Evolutionary conservation across 1,284 basidiomycete species (phyloP).

Genomic region (Erythrobasidium hasegawianum): DNA sequence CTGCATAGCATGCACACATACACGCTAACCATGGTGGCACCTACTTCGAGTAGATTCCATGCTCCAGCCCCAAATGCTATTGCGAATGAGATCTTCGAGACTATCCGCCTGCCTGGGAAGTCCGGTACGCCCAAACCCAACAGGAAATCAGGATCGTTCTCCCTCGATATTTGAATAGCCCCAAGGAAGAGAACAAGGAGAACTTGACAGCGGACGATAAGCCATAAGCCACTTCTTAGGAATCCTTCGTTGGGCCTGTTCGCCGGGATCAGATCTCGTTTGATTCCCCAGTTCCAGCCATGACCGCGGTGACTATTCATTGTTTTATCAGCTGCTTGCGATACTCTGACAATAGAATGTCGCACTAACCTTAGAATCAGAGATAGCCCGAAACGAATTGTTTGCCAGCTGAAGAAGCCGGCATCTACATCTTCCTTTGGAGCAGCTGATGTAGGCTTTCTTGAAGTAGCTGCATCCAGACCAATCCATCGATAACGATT

Average conservation of each 20-base stretch:
- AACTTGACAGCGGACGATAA: conserved; percentile 1
- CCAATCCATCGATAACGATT: conserved; percentile 21
- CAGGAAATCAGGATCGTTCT: conserved; percentile 7
- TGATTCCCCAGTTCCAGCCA: conserved; percentile 34
- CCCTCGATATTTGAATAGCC: conserved; percentile 8
- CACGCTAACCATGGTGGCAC: conserved; percentile 3
- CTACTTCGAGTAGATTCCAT: conserved; percentile 33
- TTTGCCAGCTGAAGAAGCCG: background rate
- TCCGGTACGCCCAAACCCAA: conserved; percentile 7
- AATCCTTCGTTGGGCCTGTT: conserved; percentile 6
- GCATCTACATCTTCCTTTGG: background rate
- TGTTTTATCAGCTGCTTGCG: no score
- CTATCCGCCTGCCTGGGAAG: conserved; percentile 1
- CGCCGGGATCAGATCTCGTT: conserved; percentile 17
- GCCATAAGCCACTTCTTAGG: background rate
- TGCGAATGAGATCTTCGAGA: conserved; percentile 13
- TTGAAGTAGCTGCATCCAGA: conserved; percentile 6
- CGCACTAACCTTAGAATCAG: conserved; percentile 1
- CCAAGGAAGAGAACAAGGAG: conserved; percentile 18
- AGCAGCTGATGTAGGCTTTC: no score
- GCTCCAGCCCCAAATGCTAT: conserved; percentile 24
- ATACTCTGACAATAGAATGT: no score
- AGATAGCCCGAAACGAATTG: conserved; percentile 1
- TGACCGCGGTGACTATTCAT: conserved; percentile 30
- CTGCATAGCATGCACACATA: conserved; percentile 4